phyloP scores from a whole-genome alignment of 257 asterid species.

The Fraxinus americana region DNA sequence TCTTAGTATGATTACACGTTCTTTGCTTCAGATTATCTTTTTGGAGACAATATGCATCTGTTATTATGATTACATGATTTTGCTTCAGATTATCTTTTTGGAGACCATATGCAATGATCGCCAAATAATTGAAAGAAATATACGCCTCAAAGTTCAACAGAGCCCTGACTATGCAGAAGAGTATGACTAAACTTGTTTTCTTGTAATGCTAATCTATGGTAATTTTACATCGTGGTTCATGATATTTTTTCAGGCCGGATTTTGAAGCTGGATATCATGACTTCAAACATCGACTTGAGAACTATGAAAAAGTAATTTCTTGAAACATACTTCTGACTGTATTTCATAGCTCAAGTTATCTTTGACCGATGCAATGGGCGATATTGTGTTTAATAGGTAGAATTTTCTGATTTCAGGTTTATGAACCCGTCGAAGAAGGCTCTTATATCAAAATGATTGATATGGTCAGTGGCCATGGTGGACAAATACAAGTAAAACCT shows the following conservation, averaged over 20 bases:
- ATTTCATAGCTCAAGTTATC: slow-evolving; percentile 2
- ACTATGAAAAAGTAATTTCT: slow-evolving; percentile 81
- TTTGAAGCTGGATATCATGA: slow-evolving; percentile 97
- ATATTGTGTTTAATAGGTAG: slow-evolving; percentile 22
- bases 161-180: slow-evolving; percentile 99
- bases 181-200: slow-evolving; percentile 48
- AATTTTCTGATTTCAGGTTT: slow-evolving; percentile 55
- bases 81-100: slow-evolving; percentile 78
- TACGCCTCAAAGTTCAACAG: slow-evolving; percentile 99
- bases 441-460: slow-evolving; percentile 98
- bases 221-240: slow-evolving; percentile 30
- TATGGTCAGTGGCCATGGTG: slow-evolving; percentile 97
- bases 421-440: slow-evolving; percentile 98
- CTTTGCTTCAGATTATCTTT: slow-evolving; percentile 72
- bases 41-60: slow-evolving; percentile 81
- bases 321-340: slow-evolving; percentile 29
- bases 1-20: slow-evolving; percentile 15
- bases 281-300: slow-evolving; percentile 86
- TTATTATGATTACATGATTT: slow-evolving; percentile 22
- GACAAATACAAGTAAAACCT: slow-evolving; percentile 82
- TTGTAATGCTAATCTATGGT: slow-evolving; percentile 18
- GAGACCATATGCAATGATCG: slow-evolving; percentile 94
- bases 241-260: slow-evolving; percentile 81
- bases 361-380: slow-evolving; percentile 21
- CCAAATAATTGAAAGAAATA: slow-evolving; percentile 87